Percentiles rank a stretch among this genome's conserved stretches.
phyloP scores from a whole-genome alignment of 1,139 yeast genomes.

The Yamadazyma taylorii region DNA sequence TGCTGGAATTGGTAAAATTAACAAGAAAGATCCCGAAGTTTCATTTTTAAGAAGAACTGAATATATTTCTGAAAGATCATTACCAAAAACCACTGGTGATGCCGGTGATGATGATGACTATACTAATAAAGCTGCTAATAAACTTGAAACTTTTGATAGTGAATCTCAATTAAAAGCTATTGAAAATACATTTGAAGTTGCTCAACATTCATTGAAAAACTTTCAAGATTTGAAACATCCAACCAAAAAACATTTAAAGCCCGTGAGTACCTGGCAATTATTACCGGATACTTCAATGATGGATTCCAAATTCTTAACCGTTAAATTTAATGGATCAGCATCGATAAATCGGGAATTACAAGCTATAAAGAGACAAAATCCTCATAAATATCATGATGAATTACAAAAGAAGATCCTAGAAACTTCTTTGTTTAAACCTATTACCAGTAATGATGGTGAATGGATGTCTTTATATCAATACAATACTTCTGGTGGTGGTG shows the following conservation, averaged over 20 bases:
- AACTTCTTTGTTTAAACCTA: constrained; percentile 73
- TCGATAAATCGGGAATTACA: constrained; percentile 47
- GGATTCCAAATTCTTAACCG: constrained; percentile 71
- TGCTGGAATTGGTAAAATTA: constrained; percentile 55
- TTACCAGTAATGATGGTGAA: constrained; percentile 71
- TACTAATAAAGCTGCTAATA: constrained; percentile 10
- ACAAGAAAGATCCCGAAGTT: constrained; percentile 62
- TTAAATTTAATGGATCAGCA: constrained; percentile 82
- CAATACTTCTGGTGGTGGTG: constrained; percentile 19
- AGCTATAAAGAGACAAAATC: constrained; percentile 36
- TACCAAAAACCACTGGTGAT: constrained; percentile 18
- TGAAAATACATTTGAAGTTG: constrained; percentile 72
- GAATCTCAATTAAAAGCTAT: constrained; percentile 65
- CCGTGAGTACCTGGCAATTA: constrained; percentile 77
- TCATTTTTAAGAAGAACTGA: constrained; percentile 93
- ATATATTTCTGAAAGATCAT: constrained; percentile 60
- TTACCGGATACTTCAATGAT: constrained; percentile 88
- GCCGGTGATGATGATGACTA: constrained; percentile 8
- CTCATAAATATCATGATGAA: constrained; percentile 37
- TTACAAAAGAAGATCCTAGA: constrained; percentile 47
- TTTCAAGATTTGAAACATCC: constrained; percentile 68
- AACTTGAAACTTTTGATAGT: constrained; percentile 46
- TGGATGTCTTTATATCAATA: constrained; percentile 75
- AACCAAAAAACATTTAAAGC: constrained; percentile 66
- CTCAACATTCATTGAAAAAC: constrained; percentile 47